Evolutionary conservation across 1,284 basidiomycete species (phyloP).

Genomic region (Cryptococcus sp.): DNA sequence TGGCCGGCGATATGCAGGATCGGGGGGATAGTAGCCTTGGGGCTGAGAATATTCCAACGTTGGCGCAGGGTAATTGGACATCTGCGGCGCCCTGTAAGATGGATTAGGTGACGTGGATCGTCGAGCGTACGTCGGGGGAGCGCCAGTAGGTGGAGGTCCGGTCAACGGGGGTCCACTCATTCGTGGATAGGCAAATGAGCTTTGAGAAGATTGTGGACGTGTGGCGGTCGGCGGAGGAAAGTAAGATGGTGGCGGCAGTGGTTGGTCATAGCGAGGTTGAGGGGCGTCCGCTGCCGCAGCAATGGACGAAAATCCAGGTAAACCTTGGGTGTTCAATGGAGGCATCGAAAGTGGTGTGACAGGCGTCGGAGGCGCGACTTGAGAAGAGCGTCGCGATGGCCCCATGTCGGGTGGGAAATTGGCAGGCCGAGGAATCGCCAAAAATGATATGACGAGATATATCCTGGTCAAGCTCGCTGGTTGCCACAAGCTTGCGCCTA

Average conservation of each 20-base stretch:
- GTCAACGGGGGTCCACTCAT: neutral
- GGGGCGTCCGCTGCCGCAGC: slow-evolving; percentile 30
- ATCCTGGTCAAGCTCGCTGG: slow-evolving; percentile 35
- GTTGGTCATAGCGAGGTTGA: slow-evolving; percentile 19
- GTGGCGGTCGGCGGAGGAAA: slow-evolving; percentile 11
- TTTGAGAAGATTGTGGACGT: slow-evolving; percentile 7
- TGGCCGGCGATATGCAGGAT: slow-evolving; percentile 10
- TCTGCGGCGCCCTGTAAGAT: slow-evolving; percentile 17
- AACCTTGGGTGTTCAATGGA: slow-evolving; percentile 8
- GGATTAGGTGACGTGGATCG: slow-evolving; percentile 10
- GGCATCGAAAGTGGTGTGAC: slow-evolving; percentile 18
- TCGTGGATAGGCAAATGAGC: slow-evolving; percentile 12
- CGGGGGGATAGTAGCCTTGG: slow-evolving; percentile 12
- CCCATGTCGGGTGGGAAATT: slow-evolving; percentile 19
- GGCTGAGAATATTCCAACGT: slow-evolving; percentile 11
- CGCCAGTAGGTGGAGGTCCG: neutral
- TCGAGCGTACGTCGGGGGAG: slow-evolving; percentile 3
- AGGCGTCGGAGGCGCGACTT: slow-evolving; percentile 24
- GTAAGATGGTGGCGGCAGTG: slow-evolving; percentile 10
- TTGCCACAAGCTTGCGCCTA: slow-evolving; percentile 43
- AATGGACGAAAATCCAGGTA: slow-evolving; percentile 27
- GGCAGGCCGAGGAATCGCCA: slow-evolving; percentile 29
- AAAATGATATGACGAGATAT: slow-evolving; percentile 46
- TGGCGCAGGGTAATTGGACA: slow-evolving; percentile 10
- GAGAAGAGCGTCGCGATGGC: slow-evolving; percentile 9